Conservation (phyloP, 257 asterid species). For the Vinca minor region DNA sequence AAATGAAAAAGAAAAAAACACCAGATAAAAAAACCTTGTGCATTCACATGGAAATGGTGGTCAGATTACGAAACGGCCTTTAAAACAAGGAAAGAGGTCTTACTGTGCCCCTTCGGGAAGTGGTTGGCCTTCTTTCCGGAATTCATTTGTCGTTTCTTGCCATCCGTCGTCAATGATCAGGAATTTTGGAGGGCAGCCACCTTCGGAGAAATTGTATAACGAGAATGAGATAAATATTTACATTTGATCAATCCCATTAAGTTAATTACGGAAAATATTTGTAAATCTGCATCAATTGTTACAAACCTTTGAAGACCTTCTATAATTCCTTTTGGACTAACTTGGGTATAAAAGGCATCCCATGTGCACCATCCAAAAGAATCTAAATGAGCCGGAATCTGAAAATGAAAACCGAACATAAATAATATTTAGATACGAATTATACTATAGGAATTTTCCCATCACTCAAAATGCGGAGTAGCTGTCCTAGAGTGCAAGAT, state of each 20-base stretch:
- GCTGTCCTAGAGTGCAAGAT: too few species aligned
- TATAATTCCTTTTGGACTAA: conserved; percentile 39
- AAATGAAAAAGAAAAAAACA: conserved; percentile 1
- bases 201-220: conserved; percentile 35
- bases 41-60: conserved; percentile 4
- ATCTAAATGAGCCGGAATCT: conserved; percentile 44
- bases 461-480: too few species aligned
- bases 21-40: neutral
- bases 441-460: too few species aligned
- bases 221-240: neutral
- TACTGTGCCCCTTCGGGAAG: conserved; percentile 46
- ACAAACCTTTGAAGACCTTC: conserved; percentile 39
- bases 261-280: neutral
- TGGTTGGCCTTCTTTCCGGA: conserved; percentile 43
- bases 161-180: conserved; percentile 80
- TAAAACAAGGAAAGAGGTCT: conserved; percentile 10
- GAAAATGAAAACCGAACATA: neutral
- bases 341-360: conserved; percentile 59
- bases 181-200: conserved; percentile 49
- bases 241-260: neutral
- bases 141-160: conserved; percentile 57
- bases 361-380: conserved; percentile 78
- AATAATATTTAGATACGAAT: neutral
- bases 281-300: neutral
- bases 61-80: neutral